Percentiles rank a stretch among this genome's conserved stretches.
Evolutionary conservation across 768 basidiomycete genomes (phyloP).

Genomic region (Tylopilus vinaceipallidus): DNA sequence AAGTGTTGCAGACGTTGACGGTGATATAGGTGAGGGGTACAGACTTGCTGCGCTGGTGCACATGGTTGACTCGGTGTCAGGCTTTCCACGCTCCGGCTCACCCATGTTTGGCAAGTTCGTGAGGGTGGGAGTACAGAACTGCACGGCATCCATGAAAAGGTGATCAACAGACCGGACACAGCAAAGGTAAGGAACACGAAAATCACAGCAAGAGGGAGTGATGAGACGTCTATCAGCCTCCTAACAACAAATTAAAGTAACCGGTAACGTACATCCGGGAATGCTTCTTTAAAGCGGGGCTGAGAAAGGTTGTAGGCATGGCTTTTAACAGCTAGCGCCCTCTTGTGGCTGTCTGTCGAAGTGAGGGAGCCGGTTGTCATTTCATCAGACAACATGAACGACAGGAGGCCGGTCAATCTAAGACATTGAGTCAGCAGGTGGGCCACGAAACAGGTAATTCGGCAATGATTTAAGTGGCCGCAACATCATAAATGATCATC

Average conservation of each 20-base stretch:
- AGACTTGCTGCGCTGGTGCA: slow-evolving; percentile 15
- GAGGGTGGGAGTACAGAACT: slow-evolving; percentile 70
- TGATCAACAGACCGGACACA: slow-evolving; percentile 20
- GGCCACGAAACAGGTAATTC: not conserved
- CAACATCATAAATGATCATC: slow-evolving; percentile 10
- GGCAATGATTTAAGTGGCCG: slow-evolving; percentile 17
- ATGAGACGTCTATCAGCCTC: slow-evolving; percentile 22
- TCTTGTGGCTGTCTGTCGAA: slow-evolving; percentile 77
- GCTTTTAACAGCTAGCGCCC: slow-evolving; percentile 68
- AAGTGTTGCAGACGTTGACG: slow-evolving; percentile 22
- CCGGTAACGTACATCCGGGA: slow-evolving; percentile 71
- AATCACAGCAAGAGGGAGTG: slow-evolving; percentile 17
- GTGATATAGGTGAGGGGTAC: slow-evolving; percentile 12
- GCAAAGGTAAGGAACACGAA: slow-evolving; percentile 13
- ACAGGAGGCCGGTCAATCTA: slow-evolving; percentile 89
- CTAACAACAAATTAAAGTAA: slow-evolving; percentile 18
- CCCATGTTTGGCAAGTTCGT: slow-evolving; percentile 94
- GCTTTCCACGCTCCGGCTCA: slow-evolving; percentile 63
- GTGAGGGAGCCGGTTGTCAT: slow-evolving; percentile 95
- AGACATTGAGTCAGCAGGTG: slow-evolving; percentile 10
- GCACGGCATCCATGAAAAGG: slow-evolving; percentile 10
- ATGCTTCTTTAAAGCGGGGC: slow-evolving; percentile 80
- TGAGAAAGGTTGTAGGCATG: slow-evolving; percentile 85
- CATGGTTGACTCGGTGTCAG: slow-evolving; percentile 30
- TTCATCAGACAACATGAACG: slow-evolving; percentile 94